Base-by-base conservation (phyloP, 306 rosid species). In the Begonia peltatifolia region DNA sequence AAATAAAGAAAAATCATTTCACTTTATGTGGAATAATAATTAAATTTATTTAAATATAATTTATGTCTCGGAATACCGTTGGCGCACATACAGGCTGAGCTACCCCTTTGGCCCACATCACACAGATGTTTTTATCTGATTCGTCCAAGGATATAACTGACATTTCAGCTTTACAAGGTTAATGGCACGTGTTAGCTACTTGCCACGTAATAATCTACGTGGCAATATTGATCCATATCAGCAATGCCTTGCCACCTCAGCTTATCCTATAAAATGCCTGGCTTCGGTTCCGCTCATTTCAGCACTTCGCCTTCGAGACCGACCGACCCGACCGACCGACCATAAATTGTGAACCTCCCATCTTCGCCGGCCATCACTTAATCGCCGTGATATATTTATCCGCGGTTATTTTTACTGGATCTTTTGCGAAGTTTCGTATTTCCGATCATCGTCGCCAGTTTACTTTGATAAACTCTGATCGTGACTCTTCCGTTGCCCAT, bases 361-460 rank as follows among this genome's bases (percentile, higher is more conserved):
- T 38, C 43, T 53, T 70, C 80, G 67, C 80, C 65, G 71, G 48
- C 49, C 36, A 11, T 15, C 10, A 35, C 25, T 30, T 3, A 30
- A 53, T 65, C 47, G 78, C 84, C 86, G 82, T 84, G 76, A 66
- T 47, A 89, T 84, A 80, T 61, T 60, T 57, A 62, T 74, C 84
- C 80, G 88, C 73, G 46, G 64, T 6, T 1, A 50, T 61, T 2
- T 68, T 54, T 10, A 48, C 57, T 12, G 53, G 77, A 59, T 54
- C 67, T 63, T 74, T 71, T 76, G 52, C 77, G 75, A 59, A 69
- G 74, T 74, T 79, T 54, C 83, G 78, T 59, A 71, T 84, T 44
- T 74, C 81, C 68, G 79, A 82, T 62, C 93, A 80, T 73, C 95
- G 90, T 60, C 73, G 80, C 13, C 95, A 89, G 89, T 72, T 60